Evolutionary conservation across 306 rosid species (phyloP).

Genomic region (Vachellia collinsii): DNA sequence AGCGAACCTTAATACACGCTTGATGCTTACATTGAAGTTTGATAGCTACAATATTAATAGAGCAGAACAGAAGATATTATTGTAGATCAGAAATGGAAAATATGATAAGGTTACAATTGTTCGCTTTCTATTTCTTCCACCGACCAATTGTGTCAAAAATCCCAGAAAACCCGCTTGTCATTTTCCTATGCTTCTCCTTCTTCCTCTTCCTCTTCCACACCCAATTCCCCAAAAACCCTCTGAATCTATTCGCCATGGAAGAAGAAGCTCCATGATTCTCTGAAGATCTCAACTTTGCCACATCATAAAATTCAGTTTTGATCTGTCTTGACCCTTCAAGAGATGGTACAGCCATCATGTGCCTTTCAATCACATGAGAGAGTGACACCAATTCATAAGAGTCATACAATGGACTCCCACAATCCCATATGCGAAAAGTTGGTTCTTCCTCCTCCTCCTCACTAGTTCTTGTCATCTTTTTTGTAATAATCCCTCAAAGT

Average conservation of each 20-base stretch:
- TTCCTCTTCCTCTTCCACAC: conserved; percentile 30
- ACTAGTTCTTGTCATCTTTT: conserved; percentile 41
- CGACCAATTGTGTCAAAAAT: conserved; percentile 40
- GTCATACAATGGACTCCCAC: conserved; percentile 84
- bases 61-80: background rate
- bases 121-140: conserved; percentile 41
- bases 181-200: conserved; percentile 38
- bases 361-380: conserved; percentile 66
- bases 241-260: conserved; percentile 38
- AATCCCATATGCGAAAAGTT: conserved; percentile 65
- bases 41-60: background rate
- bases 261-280: conserved; percentile 33
- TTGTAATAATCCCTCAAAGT: background rate
- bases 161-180: conserved; percentile 37
- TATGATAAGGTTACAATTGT: background rate
- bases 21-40: background rate
- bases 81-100: conserved; percentile 7
- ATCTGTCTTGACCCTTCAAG: conserved; percentile 50
- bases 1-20: background rate
- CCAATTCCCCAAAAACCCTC: conserved; percentile 42
- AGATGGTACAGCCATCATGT: conserved; percentile 59
- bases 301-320: conserved; percentile 31
- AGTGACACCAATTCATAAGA: conserved; percentile 65
- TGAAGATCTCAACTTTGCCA: background rate
- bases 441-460: conserved; percentile 28